Evolutionary conservation across 2,329 filamentous ascomycete genomes (phyloP), one percentile per base, ranked within the genome.

Genomic region (Fusarium siculi): DNA sequence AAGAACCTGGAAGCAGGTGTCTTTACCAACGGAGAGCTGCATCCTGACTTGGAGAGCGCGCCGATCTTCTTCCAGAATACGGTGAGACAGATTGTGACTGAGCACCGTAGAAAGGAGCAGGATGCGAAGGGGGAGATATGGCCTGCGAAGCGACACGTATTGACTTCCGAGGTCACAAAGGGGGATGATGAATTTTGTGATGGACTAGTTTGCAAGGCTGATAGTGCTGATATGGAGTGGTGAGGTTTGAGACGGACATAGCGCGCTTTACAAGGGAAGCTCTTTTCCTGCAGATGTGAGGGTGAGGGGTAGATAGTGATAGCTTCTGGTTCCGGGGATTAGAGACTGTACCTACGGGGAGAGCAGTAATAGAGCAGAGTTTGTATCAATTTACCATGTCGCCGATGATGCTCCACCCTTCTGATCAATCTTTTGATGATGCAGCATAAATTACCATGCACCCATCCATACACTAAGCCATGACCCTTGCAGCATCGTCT

Each of bases 1-100:
- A 84, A 83, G 78, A 92, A 92, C 78, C 82, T 92, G 65, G 87
- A 89, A 76, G 84, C 86, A 0, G 89, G 89, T 4, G 83, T 90
- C 43, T 92, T 62, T 2, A 62, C 59, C 5, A 62, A 62, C 18
- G 59, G 59, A 9, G 59, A 62, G 50, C 42, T 62, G 7, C 59
- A 62, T 40, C 59, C 59, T 3, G 59, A 62, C 9, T 18, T 62
- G 21, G 59, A 62, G 59, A 62, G 59, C n/a, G 59, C 59, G 2
- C 59, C 59, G 1, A 36, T 62, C 4, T 62, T 34, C 25, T 62
- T 62, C 18, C 59, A 62, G 19, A 62, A 57, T 2, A 62, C 52
- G 1, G 59, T 62, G 1, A 62, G 59, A 15, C 21, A 62, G 18
- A 19, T 62, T 2, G 5, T 62, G 50, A 62, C 52, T 5, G 30